Conservation (phyloP, 805 yeast species). For the Teunomyces aglyptinius region DNA sequence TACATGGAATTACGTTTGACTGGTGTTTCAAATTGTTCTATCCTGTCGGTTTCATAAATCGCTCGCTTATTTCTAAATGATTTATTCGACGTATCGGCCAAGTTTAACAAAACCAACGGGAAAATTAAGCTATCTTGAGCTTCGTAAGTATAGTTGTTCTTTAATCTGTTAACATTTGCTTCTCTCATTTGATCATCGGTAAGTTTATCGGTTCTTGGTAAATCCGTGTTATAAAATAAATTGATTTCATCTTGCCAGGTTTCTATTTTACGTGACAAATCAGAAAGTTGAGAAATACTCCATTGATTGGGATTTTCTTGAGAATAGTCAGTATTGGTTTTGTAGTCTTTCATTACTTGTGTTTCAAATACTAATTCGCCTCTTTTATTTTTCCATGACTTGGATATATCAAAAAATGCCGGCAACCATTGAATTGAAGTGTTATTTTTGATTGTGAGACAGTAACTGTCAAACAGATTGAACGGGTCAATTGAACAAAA, state of each 20-base stretch:
- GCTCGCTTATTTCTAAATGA: slow-evolving; percentile 18
- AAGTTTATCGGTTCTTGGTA: neutral
- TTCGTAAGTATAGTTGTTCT: no score
- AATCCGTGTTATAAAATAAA: neutral
- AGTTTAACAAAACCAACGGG: no score
- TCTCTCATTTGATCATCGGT: neutral
- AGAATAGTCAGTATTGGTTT: slow-evolving; percentile 12
- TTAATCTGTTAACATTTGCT: neutral
- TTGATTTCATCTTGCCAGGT: neutral
- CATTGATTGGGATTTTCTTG: neutral
- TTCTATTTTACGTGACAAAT: neutral
- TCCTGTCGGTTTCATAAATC: slow-evolving; percentile 2
- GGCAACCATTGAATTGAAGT: slow-evolving; percentile 25
- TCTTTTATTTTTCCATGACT: neutral
- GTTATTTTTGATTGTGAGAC: slow-evolving; percentile 35
- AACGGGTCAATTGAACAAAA: slow-evolving; percentile 44
- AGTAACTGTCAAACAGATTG: slow-evolving; percentile 17
- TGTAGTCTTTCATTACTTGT: slow-evolving; percentile 23
- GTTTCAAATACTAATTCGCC: slow-evolving; percentile 9
- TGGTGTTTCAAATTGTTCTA: neutral
- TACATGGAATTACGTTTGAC: slow-evolving; percentile 5
- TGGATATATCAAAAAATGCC: slow-evolving; percentile 10
- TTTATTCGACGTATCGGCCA: no score
- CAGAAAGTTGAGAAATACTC: neutral
- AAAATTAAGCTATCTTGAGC: no score